phyloP scores from a whole-genome alignment of 352 stramenopile species.

The Globisporangium nagaii region DNA sequence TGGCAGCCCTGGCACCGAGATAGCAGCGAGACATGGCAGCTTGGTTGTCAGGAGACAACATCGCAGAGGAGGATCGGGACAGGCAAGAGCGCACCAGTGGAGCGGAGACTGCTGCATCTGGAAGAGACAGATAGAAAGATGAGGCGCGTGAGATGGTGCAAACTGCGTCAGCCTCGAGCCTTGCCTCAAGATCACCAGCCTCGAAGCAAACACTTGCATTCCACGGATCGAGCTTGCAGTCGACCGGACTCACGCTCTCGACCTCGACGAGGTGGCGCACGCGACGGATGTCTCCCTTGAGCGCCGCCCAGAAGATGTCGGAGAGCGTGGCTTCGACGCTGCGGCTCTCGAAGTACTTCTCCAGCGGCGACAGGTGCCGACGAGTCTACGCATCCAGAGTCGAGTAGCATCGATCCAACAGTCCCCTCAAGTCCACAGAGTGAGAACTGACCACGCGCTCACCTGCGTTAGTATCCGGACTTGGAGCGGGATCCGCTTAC shows the following conservation, averaged over 20 bases:
- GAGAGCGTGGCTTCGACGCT: slow-evolving; percentile 50
- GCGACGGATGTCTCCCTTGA: slow-evolving; percentile 54
- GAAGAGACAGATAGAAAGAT: too few species aligned
- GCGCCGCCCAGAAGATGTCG: slow-evolving; percentile 64
- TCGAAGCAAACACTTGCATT: too few species aligned
- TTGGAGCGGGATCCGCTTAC: slow-evolving; percentile 62
- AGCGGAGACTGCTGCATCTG: slow-evolving; percentile 68
- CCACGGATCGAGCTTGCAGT: slow-evolving; percentile 61
- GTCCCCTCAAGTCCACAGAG: too few species aligned
- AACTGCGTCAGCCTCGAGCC: too few species aligned
- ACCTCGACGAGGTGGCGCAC: slow-evolving; percentile 56
- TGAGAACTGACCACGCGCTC: too few species aligned
- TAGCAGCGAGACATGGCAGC: background rate
- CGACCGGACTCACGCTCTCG: slow-evolving; percentile 35
- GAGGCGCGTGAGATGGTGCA: too few species aligned
- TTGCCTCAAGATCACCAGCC: too few species aligned
- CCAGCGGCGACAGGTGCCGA: slow-evolving; percentile 44
- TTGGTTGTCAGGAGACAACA: background rate
- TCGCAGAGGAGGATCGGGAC: background rate
- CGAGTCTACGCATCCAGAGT: slow-evolving; percentile 17
- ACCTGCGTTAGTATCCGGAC: slow-evolving; percentile 58
- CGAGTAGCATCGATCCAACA: background rate
- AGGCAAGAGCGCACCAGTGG: slow-evolving; percentile 36
- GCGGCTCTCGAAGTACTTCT: slow-evolving; percentile 55
- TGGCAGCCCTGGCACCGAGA: slow-evolving; percentile 41